Evolutionary conservation across 2,329 filamentous ascomycete species (phyloP).

Genomic region (Beauveria caledonica): DNA sequence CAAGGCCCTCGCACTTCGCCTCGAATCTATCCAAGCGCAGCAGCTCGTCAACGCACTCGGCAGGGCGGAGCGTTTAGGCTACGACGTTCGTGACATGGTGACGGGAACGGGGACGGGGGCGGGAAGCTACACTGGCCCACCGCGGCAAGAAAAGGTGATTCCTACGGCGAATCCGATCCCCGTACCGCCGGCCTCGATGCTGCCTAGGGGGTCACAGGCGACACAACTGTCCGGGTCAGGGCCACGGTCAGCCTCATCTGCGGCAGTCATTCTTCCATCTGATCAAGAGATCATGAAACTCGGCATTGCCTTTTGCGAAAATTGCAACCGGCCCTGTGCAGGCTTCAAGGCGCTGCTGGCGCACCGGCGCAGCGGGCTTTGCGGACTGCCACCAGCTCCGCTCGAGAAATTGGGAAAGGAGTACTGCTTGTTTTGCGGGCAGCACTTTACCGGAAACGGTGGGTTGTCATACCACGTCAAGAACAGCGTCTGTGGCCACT

Average conservation of each 20-base stretch:
- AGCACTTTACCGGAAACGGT: slow-evolving; percentile 31
- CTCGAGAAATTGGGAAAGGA: slow-evolving; percentile 21
- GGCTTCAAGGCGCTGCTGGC: slow-evolving; percentile 22
- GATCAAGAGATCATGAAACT: background rate
- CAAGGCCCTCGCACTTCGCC: slow-evolving; percentile 40
- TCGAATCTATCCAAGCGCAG: slow-evolving; percentile 45
- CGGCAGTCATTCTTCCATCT: background rate
- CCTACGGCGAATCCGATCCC: slow-evolving; percentile 16
- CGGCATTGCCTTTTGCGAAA: background rate
- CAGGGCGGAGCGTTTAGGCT: slow-evolving; percentile 48
- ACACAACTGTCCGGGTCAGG: background rate
- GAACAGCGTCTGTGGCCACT: slow-evolving; percentile 39
- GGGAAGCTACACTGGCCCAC: background rate
- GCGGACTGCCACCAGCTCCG: slow-evolving; percentile 13
- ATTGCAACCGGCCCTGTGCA: slow-evolving; percentile 29
- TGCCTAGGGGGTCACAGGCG: background rate
- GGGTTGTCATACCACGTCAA: slow-evolving; percentile 38
- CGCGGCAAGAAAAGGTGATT: slow-evolving; percentile 30
- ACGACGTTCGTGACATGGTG: slow-evolving; percentile 42
- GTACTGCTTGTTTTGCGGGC: slow-evolving; percentile 37
- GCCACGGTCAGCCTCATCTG: background rate
- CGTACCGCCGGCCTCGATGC: background rate
- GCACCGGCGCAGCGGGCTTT: slow-evolving; percentile 23
- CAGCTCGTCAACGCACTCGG: slow-evolving; percentile 49
- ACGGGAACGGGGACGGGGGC: slow-evolving; percentile 22